phyloP scores from a whole-genome alignment of 1,139 yeast genomes.

The Suhomyces taliae region DNA sequence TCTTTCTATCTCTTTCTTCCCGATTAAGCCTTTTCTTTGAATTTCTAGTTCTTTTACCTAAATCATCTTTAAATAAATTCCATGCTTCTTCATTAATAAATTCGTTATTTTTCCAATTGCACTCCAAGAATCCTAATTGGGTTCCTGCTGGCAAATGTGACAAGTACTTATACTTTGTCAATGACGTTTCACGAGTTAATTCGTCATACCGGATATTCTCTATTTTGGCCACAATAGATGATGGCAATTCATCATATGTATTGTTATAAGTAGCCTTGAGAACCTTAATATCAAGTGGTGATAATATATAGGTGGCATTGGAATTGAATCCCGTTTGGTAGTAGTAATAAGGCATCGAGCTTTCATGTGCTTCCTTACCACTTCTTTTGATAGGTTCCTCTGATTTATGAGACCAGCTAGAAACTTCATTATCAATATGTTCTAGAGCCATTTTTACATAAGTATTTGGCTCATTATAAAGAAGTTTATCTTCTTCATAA shows the following conservation, averaged over 20 bases:
- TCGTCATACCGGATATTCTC: constrained; percentile 73
- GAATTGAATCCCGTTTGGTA: constrained; percentile 78
- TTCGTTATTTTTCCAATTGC: constrained; percentile 68
- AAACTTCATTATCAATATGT: constrained; percentile 50
- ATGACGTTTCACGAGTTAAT: constrained; percentile 49
- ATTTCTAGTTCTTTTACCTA: constrained; percentile 57
- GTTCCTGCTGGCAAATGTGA: constrained; percentile 85
- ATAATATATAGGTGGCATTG: constrained; percentile 62
- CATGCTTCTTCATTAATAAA: constrained; percentile 51
- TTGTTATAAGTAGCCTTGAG: constrained; percentile 59
- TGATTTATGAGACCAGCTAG: constrained; percentile 31
- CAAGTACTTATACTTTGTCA: constrained; percentile 69
- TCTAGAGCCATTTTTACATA: constrained; percentile 58
- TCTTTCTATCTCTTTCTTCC: constrained; percentile 64
- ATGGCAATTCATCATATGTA: constrained; percentile 65
- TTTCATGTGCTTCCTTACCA: background rate
- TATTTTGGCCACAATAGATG: constrained; percentile 57
- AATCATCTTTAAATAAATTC: constrained; percentile 55
- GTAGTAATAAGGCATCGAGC: constrained; percentile 34
- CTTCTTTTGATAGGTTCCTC: constrained; percentile 3
- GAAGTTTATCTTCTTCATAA: constrained; percentile 54
- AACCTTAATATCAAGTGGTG: constrained; percentile 78
- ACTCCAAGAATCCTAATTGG: constrained; percentile 77
- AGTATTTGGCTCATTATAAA: constrained; percentile 61
- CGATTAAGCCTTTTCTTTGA: constrained; percentile 53